Base-by-base conservation (phyloP, 1,284 basidiomycete species). In the Moniliophthora roreri region DNA sequence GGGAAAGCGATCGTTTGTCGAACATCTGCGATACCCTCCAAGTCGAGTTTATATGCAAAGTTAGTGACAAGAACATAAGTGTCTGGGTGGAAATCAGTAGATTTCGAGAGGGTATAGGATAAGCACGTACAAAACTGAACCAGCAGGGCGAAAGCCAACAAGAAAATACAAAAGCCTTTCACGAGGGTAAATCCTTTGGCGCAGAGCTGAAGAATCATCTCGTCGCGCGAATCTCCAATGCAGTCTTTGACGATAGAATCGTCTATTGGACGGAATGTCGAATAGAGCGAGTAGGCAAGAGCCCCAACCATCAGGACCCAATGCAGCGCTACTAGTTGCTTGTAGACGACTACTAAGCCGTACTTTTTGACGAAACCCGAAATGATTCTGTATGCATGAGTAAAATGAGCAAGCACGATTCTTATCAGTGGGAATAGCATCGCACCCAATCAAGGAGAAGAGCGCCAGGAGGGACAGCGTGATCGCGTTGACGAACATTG, bases 121-220 rank as follows among this genome's bases (percentile, higher is more conserved):
- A 6, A 10, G 4, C 8, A 51, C 58, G 21, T 44, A 60, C 58
- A 58, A 15, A 49, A 15, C 35, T 58, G 58, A n/a, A 52, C 47
- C 16, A 58, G 26, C 20, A 55, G 20, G 24, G 52, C 44, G 6
- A 36, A 39, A 39, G 39, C 52, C 23, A 48, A 51, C 15, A 55
- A 40, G 34, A 46, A 48, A 21, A 58, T 44, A 16, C 51, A 54
- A n/a, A 58, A 39, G 20, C 44, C 51, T 42, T 54, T 53, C 32
- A 60, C 48, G n/a, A 56, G 40, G 20, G 51, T 54, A 44, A 48
- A 54, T n/a, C 58, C 58, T 40, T 53, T 53, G 6, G 39, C 49
- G 38, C 58, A 60, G 24, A 60, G 56, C 32, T 60, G 51, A 9
- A 53, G 28, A n/a, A 54, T 48, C n/a, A 60, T 10, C 5, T 54